These are phyloP conservation scores for Hypholoma fasciculare DNA, from an alignment of 768 basidiomycete species.

Conservation along the genomic window DNA sequence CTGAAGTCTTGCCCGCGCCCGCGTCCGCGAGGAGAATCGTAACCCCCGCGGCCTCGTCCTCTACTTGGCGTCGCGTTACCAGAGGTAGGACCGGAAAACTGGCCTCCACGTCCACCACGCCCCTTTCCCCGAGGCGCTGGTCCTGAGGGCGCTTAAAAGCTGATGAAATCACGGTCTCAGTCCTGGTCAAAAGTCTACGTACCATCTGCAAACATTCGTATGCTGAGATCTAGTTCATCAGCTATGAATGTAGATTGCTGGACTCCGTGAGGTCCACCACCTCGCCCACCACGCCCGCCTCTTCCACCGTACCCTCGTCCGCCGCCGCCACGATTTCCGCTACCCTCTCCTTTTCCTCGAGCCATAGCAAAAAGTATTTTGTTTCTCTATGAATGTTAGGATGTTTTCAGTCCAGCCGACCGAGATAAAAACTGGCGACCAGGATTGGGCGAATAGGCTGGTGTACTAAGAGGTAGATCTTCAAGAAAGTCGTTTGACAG, in stretches of 20 bases:
- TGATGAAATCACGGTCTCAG: not conserved
- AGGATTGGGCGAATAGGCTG: too few species aligned
- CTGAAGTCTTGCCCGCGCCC: slow-evolving; percentile 19
- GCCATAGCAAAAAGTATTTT: not conserved
- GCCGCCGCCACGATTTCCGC: slow-evolving; percentile 10
- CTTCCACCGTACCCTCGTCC: slow-evolving; percentile 12
- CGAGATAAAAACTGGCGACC: not conserved
- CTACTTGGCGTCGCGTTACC: slow-evolving; percentile 17
- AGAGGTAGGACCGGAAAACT: slow-evolving; percentile 11
- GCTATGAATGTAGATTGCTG: slow-evolving; percentile 12
- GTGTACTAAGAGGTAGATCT: too few species aligned
- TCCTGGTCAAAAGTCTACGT: slow-evolving; percentile 4
- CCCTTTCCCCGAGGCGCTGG: slow-evolving; percentile 14
- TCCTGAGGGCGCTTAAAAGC: not conserved
- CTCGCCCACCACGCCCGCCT: slow-evolving; percentile 7
- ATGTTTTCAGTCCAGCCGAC: not conserved
- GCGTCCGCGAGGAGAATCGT: slow-evolving; percentile 15
- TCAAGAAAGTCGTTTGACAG: too few species aligned
- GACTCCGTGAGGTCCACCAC: not conserved
- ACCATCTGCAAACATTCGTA: slow-evolving; percentile 26
- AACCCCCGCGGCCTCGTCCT: slow-evolving; percentile 22
- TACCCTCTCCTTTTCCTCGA: slow-evolving; percentile 10
- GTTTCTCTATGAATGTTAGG: not conserved
- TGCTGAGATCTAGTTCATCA: slow-evolving; percentile 23
- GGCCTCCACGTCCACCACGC: slow-evolving; percentile 27